Evolutionary conservation across 1,139 yeast genomes (phyloP), one percentile per base, ranked within the genome.

Genomic region (Pichia inconspicua): DNA sequence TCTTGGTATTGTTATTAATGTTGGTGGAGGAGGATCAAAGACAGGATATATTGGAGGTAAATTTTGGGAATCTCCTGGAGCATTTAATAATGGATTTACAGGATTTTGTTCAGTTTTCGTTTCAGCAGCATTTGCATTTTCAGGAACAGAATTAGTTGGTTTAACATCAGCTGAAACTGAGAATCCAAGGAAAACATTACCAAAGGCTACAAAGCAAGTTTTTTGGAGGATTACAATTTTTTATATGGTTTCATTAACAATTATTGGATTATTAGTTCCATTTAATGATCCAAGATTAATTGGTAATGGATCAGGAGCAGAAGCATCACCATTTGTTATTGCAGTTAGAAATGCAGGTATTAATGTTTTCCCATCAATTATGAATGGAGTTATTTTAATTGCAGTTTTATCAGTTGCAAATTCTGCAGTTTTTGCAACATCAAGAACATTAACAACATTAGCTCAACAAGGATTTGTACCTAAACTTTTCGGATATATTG

Each of bases 381-480:
- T 83, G 71, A 83, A 83, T 58, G 83, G 75, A 4, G 87, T 83
- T 22, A 80, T 83, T 53, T 65, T 83, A 58, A 66, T 82, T 44
- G 80, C 88, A 5, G 82, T 82, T 28, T 57, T 80, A 40, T 78
- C 84, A 11, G 84, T 80, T 31, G 88, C 85, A 45, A 84, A 84
- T 58, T 81, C 90, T 1, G 77, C 85, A 14, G 77, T 83, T 32
- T 80, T 77, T 67, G 92, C 82, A 22, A 78, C 86, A 45, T 83
- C 94, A 31, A 78, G 95, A 71, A 80, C 94, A 19, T 66, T 87
- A 52, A 80, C 82, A 53, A 84, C 94, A 22, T 71, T 87, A 57
- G 85, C 95, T 36, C 80, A 82, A 53, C 82, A 85, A 59, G 86
- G 87, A n/a, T 80, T 77, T 63, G 86, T 89, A 9, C 95, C 95